Percentiles rank a stretch among this genome's conserved stretches.
Evolutionary conservation across 2,329 filamentous ascomycete species (phyloP).

Genomic region (Amauroascus niger): DNA sequence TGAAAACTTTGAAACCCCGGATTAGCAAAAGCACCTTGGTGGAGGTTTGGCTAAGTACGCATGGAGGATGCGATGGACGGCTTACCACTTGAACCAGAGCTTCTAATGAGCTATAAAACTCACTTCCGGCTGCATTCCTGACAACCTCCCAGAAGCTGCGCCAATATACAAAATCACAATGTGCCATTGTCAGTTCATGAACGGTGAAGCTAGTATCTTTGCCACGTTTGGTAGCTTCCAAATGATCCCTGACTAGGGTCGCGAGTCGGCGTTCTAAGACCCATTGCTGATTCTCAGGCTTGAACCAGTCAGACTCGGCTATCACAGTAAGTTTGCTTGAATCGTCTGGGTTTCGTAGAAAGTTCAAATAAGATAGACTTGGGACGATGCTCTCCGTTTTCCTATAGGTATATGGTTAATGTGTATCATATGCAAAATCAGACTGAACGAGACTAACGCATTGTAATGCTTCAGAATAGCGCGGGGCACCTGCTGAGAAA

Average conservation of each 20-base stretch:
- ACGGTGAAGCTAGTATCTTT: slow-evolving; percentile 22
- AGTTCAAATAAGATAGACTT: slow-evolving; percentile 18
- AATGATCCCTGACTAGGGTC: slow-evolving; percentile 18
- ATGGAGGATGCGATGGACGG: too few relatives aligned
- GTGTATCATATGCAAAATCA: background rate
- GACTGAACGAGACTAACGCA: slow-evolving; percentile 5
- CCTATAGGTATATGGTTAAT: background rate
- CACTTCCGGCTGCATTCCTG: slow-evolving; percentile 1
- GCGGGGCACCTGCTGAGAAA: slow-evolving; percentile 31
- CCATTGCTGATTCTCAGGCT: slow-evolving; percentile 16
- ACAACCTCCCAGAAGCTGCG: slow-evolving; percentile 19
- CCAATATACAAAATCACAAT: slow-evolving; percentile 22
- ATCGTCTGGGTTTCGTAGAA: slow-evolving; percentile 13
- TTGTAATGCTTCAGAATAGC: slow-evolving; percentile 22
- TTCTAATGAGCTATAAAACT: slow-evolving; percentile 13
- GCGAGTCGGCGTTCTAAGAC: slow-evolving; percentile 19
- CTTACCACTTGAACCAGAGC: slow-evolving; percentile 17
- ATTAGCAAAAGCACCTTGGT: background rate
- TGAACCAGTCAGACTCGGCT: slow-evolving; percentile 16
- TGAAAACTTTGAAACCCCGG: slow-evolving; percentile 15
- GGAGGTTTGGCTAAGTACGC: too few relatives aligned
- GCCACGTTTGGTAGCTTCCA: slow-evolving; percentile 17
- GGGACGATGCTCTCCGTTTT: slow-evolving; percentile 18
- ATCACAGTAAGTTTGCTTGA: slow-evolving; percentile 3
- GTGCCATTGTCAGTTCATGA: slow-evolving; percentile 23